These are phyloP conservation scores for Psilocybe azurescens DNA, from an alignment of 768 basidiomycete species.

Conservation along the genomic window DNA sequence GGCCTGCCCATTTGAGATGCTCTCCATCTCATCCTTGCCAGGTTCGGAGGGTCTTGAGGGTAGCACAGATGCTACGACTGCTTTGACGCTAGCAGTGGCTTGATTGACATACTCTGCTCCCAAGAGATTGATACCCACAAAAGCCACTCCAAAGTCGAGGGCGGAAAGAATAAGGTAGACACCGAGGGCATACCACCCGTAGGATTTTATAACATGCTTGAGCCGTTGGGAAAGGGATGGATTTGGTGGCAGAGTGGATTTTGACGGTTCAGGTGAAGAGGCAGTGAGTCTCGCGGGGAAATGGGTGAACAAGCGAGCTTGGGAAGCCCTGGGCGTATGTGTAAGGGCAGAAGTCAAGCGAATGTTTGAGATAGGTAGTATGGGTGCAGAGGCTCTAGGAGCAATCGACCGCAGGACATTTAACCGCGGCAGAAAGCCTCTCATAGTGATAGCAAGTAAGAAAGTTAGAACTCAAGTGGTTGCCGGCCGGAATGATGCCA, in stretches of 20 bases:
- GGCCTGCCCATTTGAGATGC: slow-evolving; percentile 32
- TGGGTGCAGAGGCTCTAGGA: slow-evolving; percentile 50
- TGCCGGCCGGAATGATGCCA: slow-evolving; percentile 10
- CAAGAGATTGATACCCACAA: slow-evolving; percentile 81
- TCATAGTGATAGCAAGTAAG: slow-evolving; percentile 31
- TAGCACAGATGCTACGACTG: slow-evolving; percentile 47
- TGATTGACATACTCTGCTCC: slow-evolving; percentile 90
- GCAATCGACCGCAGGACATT: slow-evolving; percentile 50
- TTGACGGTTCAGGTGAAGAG: slow-evolving; percentile 35
- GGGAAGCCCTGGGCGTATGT: slow-evolving; percentile 28
- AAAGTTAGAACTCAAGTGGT: not conserved
- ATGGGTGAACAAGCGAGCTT: slow-evolving; percentile 53
- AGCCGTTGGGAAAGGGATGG: slow-evolving; percentile 71
- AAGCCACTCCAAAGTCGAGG: slow-evolving; percentile 86
- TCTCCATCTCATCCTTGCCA: slow-evolving; percentile 68
- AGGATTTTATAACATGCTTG: slow-evolving; percentile 85
- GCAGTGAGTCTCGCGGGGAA: slow-evolving; percentile 53
- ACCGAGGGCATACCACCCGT: slow-evolving; percentile 96
- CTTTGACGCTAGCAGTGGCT: slow-evolving; percentile 63
- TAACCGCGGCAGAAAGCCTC: slow-evolving; percentile 47
- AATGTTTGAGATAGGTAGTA: slow-evolving; percentile 51
- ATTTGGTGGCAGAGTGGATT: slow-evolving; percentile 47
- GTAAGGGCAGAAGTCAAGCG: slow-evolving; percentile 34
- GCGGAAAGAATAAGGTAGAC: slow-evolving; percentile 79
- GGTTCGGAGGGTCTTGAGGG: slow-evolving; percentile 65